Percentiles rank a stretch among this genome's conserved stretches.
phyloP scores from a whole-genome alignment of 208 protist genomes.

The Trypanosomatidae sp. region DNA sequence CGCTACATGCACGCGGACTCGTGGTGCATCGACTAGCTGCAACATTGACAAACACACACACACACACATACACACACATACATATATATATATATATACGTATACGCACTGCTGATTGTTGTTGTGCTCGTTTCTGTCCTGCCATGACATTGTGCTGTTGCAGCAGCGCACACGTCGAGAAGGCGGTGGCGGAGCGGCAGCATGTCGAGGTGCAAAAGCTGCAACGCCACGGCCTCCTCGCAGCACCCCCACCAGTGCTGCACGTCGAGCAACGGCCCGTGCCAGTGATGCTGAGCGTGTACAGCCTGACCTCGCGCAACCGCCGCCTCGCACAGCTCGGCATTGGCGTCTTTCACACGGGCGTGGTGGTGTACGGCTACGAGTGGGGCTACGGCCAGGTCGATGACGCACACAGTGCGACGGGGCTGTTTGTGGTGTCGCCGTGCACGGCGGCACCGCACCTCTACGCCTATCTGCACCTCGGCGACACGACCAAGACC shows the following conservation, averaged over 20 bases:
- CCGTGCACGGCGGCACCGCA: constrained; percentile 53
- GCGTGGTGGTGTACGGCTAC: constrained; percentile 83
- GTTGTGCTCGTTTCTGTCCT: constrained; percentile 7
- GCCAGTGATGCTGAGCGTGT: constrained; percentile 71
- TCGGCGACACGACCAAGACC: constrained; percentile 65
- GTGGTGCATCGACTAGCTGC: no score
- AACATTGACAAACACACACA: no score
- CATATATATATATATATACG: constrained; percentile 10
- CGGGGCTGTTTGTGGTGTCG: constrained; percentile 68
- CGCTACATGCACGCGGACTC: no score
- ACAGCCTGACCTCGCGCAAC: constrained; percentile 61
- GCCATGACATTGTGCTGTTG: constrained; percentile 45
- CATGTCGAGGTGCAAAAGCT: constrained; percentile 8
- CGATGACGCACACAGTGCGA: constrained; percentile 33
- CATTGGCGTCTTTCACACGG: constrained; percentile 80
- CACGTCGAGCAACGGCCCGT: constrained; percentile 13
- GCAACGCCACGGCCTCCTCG: constrained; percentile 13
- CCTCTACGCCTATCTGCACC: constrained; percentile 43
- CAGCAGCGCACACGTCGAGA: constrained; percentile 4
- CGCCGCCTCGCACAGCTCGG: constrained; percentile 48
- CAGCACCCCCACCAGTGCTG: constrained; percentile 22
- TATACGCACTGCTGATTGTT: constrained; percentile 4
- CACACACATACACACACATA: no score
- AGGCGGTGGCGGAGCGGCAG: constrained; percentile 13
- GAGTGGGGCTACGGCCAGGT: constrained; percentile 86